These are phyloP conservation scores for Microdochium trichocladiopsis DNA, from an alignment of 2,329 filamentous ascomycete species.

Conservation along the genomic window DNA sequence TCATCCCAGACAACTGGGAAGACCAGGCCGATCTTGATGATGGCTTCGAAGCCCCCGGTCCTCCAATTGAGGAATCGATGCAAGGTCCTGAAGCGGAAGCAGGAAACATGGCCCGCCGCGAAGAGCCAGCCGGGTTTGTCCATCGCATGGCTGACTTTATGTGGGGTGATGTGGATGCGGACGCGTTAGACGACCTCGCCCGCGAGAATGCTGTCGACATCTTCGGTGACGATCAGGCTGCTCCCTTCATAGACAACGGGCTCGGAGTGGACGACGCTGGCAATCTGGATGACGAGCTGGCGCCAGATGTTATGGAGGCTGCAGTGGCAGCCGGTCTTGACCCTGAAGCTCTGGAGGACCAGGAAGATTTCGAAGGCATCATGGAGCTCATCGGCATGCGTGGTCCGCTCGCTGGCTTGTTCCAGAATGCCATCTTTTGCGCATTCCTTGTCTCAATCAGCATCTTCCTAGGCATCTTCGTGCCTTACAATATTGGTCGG, in stretches of 20 bases:
- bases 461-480: slow-evolving; percentile 76
- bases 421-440: slow-evolving; percentile 95
- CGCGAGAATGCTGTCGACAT: slow-evolving; percentile 51
- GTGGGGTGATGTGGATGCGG: slow-evolving; percentile 48
- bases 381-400: slow-evolving; percentile 96
- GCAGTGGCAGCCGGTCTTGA: slow-evolving; percentile 66
- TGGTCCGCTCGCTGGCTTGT: slow-evolving; percentile 78
- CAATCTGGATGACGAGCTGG: slow-evolving; percentile 32
- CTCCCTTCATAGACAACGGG: slow-evolving; percentile 30
- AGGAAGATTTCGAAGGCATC: slow-evolving; percentile 92
- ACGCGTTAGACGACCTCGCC: slow-evolving; percentile 27
- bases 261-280: slow-evolving; percentile 17
- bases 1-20: not conserved
- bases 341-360: slow-evolving; percentile 70
- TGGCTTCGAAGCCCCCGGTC: not conserved
- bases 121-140: slow-evolving; percentile 28
- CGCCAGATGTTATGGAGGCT: slow-evolving; percentile 52
- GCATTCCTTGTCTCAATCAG: slow-evolving; percentile 83
- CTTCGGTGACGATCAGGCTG: slow-evolving; percentile 38
- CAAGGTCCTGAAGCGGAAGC: slow-evolving; percentile 1
- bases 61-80: not conserved
- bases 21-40: not conserved
- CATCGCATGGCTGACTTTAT: slow-evolving; percentile 50
- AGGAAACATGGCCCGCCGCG: slow-evolving; percentile 8
- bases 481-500: slow-evolving; percentile 89